Conservation (phyloP, 1,139 yeast genomes). For the Hansenula lynferdii region DNA sequence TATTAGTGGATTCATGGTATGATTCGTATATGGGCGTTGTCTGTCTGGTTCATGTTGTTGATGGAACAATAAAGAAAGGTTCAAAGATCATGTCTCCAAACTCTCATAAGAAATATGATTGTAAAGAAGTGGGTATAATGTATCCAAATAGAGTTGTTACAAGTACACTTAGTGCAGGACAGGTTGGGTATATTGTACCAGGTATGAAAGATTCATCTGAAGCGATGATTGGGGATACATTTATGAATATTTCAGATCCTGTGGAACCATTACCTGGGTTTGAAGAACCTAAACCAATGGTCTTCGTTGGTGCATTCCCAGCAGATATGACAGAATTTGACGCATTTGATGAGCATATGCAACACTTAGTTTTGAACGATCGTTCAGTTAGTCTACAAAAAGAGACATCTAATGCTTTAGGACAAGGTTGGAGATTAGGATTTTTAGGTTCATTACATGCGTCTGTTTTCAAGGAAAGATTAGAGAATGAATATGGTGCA, state of each 20-base stretch:
- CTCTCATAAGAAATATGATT: conserved; percentile 71
- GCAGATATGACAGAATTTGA: conserved; percentile 92
- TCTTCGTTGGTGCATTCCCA: conserved; percentile 96
- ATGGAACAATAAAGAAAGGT: conserved; percentile 73
- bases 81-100: conserved; percentile 75
- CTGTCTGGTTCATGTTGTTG: conserved; percentile 76
- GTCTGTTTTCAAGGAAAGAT: conserved; percentile 84
- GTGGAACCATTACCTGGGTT: conserved; percentile 88
- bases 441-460: conserved; percentile 94
- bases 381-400: conserved; percentile 85
- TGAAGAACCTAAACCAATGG: conserved; percentile 98
- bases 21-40: conserved; percentile 94
- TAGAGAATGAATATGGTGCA: conserved; percentile 92
- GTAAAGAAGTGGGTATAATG: conserved; percentile 93
- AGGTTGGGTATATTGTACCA: conserved; percentile 88
- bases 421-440: conserved; percentile 97
- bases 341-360: conserved; percentile 84
- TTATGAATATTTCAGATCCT: conserved; percentile 61
- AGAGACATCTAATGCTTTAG: conserved; percentile 91
- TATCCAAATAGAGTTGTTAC: conserved; percentile 78
- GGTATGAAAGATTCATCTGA: conserved; percentile 89
- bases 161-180: conserved; percentile 72
- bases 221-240: conserved; percentile 90
- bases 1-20: conserved; percentile 95
- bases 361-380: conserved; percentile 84